Base-by-base conservation (phyloP, 2,329 filamentous ascomycete genomes). In the Fusarium anguioides region DNA sequence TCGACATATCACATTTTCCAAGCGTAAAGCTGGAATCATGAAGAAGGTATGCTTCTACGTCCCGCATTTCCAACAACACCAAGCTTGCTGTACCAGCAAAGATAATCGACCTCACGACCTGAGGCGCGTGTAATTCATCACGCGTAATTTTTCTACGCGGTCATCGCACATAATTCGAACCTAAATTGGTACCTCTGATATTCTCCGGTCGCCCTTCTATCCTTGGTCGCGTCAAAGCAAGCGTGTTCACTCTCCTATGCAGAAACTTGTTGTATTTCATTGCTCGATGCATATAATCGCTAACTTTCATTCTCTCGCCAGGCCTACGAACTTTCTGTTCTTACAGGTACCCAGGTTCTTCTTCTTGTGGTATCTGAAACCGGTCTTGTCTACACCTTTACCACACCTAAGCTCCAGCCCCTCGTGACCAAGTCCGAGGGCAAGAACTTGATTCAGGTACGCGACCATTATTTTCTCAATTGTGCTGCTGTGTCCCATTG, bases 11-110 rank as follows among this genome's bases (percentile, higher is more conserved):
- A 98, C 96, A 76, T 98, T 99, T 81, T 98, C 95, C 74, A 99
- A 99, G 89, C 93, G 96, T 80, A 99, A 99, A 86, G 96, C 96
- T 56, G 96, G 96, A 75, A 98, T 99, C 81, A 98, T 99, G 96
- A 98, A 99, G 87, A 98, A 98, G 94, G 96, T 97, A 79, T 73
- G 89, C 85, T 45, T 31, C 33, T 40, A 50, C 21, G 21, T 46
- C 17, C 14, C 14, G 29, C 42, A 31, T 24, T 23, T 17, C 36
- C 36, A 49, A 20, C 52, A 53, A 52, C 42, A 48, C 46, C 45
- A 55, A 36, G 41, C 31, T 36, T 40, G 35, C 42, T 36, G 37
- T 20, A 40, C 37, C 31, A 24, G 48, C 39, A n/a, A 48, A 35
- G 18, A 60, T 40, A 18, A 20, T 41, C 18, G 5, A 27, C 21